These are phyloP conservation scores for Artemisia annua DNA, from an alignment of 129 eudicot species.

Conservation along the genomic window DNA sequence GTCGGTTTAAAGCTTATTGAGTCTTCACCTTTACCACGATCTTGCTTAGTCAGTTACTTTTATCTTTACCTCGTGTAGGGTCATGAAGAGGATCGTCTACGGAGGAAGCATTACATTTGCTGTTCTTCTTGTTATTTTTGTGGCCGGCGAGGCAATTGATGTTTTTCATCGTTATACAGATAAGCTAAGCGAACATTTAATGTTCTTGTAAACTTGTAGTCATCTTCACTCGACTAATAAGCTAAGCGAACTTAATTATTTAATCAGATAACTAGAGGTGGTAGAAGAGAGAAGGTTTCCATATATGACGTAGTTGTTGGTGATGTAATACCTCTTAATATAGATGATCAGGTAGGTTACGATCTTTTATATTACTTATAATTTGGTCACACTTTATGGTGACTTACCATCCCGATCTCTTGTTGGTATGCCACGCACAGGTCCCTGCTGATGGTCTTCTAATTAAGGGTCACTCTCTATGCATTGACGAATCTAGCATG, in stretches of 20 bases:
- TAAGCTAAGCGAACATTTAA: slow-evolving; percentile 29
- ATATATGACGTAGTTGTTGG: slow-evolving; percentile 90
- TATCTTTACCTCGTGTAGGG: slow-evolving; percentile 51
- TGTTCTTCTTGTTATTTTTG: slow-evolving; percentile 86
- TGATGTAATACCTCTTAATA: slow-evolving; percentile 82
- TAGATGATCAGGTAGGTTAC: slow-evolving; percentile 80
- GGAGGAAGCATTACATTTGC: slow-evolving; percentile 94
- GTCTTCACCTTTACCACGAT: slow-evolving; percentile 50
- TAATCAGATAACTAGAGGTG: slow-evolving; percentile 79
- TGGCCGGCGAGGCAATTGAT: slow-evolving; percentile 50
- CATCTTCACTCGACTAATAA: background rate
- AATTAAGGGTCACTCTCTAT: slow-evolving; percentile 45
- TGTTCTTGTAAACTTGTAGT: background rate
- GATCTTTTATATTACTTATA: background rate
- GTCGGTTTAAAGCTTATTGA: background rate
- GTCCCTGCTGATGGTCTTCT: slow-evolving; percentile 46
- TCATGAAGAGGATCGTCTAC: slow-evolving; percentile 81
- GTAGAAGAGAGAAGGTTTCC: slow-evolving; percentile 83
- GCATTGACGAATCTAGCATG: slow-evolving; percentile 80
- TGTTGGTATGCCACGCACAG: slow-evolving; percentile 31
- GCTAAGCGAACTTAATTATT: background rate
- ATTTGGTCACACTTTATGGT: background rate
- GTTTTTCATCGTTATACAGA: slow-evolving; percentile 19
- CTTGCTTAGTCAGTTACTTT: background rate
- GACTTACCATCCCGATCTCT: background rate